These are phyloP conservation scores for Verticillium longisporum DNA, from an alignment of 2,329 filamentous ascomycete species.

Conservation along the genomic window DNA sequence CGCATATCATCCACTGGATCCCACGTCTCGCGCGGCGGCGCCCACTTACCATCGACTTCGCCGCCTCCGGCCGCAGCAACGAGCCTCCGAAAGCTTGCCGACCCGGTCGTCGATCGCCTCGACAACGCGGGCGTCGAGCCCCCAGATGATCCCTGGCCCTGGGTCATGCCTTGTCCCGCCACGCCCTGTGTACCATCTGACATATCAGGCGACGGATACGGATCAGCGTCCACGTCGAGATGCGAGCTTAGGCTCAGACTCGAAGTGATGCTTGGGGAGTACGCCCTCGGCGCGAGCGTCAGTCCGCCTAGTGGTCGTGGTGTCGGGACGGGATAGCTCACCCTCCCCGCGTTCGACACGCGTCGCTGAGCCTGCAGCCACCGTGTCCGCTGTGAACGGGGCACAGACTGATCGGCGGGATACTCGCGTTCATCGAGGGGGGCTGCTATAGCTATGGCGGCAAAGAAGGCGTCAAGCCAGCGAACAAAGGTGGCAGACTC, in stretches of 20 bases:
- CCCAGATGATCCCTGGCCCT: not conserved
- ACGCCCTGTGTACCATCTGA: not conserved
- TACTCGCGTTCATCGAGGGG: constrained; percentile 65
- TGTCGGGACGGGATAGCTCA: constrained; percentile 9
- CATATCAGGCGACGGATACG: not conserved
- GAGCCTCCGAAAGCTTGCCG: not conserved
- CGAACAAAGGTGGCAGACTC: constrained; percentile 59
- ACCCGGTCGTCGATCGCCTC: not conserved
- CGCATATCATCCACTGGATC: constrained; percentile 39
- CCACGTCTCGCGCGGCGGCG: constrained; percentile 26
- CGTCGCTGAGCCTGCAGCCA: constrained; percentile 36
- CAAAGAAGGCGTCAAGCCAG: constrained; percentile 63
- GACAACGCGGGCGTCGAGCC: not conserved
- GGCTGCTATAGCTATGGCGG: constrained; percentile 65
- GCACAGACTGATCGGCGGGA: constrained; percentile 55
- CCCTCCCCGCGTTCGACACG: constrained; percentile 12
- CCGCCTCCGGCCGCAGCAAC: constrained; percentile 28
- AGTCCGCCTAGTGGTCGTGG: constrained; percentile 5
- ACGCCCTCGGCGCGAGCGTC: not conserved
- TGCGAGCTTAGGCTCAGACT: not conserved
- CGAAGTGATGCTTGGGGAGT: not conserved
- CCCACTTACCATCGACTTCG: constrained; percentile 47
- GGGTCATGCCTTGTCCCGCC: not conserved
- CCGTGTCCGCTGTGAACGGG: constrained; percentile 46
- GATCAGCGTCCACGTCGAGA: not conserved